Percentiles rank a stretch among this genome's conserved stretches.
These are phyloP conservation scores for Lipomyces spencermartinsiae DNA, from an alignment of 805 yeast species.

Conservation along the genomic window DNA sequence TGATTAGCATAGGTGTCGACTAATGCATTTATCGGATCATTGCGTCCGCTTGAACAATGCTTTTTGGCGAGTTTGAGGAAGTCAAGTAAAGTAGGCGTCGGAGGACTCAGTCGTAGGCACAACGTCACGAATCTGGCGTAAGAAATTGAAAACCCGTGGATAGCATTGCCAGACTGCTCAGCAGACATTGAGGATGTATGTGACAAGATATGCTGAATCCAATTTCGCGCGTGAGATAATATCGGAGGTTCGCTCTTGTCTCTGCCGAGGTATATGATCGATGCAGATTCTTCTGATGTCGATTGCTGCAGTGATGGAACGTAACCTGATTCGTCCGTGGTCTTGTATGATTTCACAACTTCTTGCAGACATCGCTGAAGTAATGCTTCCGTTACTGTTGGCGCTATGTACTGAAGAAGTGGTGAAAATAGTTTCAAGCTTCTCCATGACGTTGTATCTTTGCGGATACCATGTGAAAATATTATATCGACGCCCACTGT, in stretches of 20 bases:
- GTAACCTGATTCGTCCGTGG: not conserved
- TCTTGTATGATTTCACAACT: not conserved
- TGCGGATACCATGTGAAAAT: constrained; percentile 1
- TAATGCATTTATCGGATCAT: not conserved
- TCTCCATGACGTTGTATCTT: not conserved
- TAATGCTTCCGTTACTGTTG: constrained; percentile 1
- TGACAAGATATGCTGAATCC: constrained; percentile 25
- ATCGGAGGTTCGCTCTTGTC: constrained; percentile 5
- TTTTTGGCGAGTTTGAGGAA: constrained; percentile 12
- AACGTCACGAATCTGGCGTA: not conserved
- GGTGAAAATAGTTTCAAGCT: constrained; percentile 2
- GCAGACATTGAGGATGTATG: not conserved
- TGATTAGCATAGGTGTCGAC: constrained; percentile 11
- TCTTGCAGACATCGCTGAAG: not conserved
- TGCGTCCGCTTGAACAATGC: not conserved
- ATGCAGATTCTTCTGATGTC: not conserved
- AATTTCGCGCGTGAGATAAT: constrained; percentile 13
- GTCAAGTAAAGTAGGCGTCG: constrained; percentile 10
- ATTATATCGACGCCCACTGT: not conserved
- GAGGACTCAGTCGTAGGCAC: constrained; percentile 11
- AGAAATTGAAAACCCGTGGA: constrained; percentile 3
- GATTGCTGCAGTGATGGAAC: not conserved
- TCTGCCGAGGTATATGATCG: constrained; percentile 1
- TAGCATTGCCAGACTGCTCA: too few species aligned
- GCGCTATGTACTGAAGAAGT: not conserved